These are phyloP conservation scores for Pestalotiopsis sp. DNA, from an alignment of 2,329 filamentous ascomycete species.

Conservation along the genomic window DNA sequence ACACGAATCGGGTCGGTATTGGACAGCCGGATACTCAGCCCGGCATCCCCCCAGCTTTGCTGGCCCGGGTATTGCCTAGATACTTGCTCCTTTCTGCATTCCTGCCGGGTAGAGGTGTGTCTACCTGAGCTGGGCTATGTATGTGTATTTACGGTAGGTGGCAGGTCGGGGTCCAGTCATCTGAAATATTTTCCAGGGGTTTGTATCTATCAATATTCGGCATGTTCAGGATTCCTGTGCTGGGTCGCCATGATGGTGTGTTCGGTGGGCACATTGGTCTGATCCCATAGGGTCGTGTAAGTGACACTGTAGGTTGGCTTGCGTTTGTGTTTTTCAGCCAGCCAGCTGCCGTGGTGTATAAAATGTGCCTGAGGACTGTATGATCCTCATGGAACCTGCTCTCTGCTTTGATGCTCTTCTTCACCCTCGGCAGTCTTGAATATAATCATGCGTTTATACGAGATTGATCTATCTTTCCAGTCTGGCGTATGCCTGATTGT, in stretches of 20 bases:
- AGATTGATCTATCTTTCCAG: neutral
- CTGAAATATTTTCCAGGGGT: too few species aligned
- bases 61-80: neutral
- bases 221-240: too few species aligned
- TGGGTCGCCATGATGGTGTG: too few species aligned
- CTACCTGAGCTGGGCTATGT: neutral
- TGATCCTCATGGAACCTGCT: neutral
- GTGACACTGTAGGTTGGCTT: too few species aligned
- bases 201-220: too few species aligned
- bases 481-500: neutral
- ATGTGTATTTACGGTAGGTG: neutral
- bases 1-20: neutral
- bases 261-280: too few species aligned
- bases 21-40: neutral
- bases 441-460: neutral
- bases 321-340: too few species aligned
- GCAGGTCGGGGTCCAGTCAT: too few species aligned
- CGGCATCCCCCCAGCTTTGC: neutral
- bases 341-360: too few species aligned
- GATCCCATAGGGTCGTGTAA: too few species aligned
- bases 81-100: neutral
- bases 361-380: neutral
- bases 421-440: neutral
- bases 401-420: neutral
- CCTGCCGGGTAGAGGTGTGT: neutral